phyloP scores from a whole-genome alignment of 1,139 yeast species.

The Casaregolazyma lundiana region DNA sequence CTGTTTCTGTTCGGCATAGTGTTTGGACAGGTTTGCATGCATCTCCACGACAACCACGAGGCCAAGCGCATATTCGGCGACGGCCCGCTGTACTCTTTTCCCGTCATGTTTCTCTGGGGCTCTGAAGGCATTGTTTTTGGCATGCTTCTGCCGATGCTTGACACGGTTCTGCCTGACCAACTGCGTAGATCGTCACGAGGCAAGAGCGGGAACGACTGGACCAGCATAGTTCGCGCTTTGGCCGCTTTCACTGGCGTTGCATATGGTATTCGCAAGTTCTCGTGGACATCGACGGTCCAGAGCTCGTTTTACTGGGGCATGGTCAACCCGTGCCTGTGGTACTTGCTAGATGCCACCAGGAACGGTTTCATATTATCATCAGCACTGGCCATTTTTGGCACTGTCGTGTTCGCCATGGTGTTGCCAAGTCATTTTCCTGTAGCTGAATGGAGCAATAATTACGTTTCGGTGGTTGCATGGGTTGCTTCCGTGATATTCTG shows the following conservation, averaged over 20 bases:
- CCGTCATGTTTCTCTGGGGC: constrained; percentile 37
- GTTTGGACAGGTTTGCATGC: constrained; percentile 32
- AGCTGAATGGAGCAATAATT: constrained; percentile 20
- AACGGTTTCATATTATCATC: constrained; percentile 49
- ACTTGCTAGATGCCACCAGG: constrained; percentile 68
- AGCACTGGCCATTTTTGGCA: constrained; percentile 29
- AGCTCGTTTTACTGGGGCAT: constrained; percentile 72
- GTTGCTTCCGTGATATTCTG: constrained; percentile 62
- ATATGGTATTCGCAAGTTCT: constrained; percentile 74
- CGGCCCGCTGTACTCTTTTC: constrained; percentile 25
- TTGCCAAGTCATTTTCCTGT: constrained; percentile 30
- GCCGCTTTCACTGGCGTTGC: constrained; percentile 80
- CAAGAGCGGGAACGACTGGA: constrained; percentile 34
- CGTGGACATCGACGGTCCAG: constrained; percentile 74
- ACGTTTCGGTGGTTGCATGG: constrained; percentile 40
- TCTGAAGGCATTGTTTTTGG: constrained; percentile 63
- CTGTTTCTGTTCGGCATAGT: constrained; percentile 33
- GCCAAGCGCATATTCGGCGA: constrained; percentile 19
- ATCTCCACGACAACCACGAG: constrained; percentile 34
- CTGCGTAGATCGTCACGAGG: constrained; percentile 15
- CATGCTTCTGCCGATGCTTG: constrained; percentile 56
- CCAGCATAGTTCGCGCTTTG: constrained; percentile 52
- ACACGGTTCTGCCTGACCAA: constrained; percentile 40
- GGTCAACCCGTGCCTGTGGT: constrained; percentile 77
- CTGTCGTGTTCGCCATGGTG: constrained; percentile 28